Evolutionary conservation across 2,329 filamentous ascomycete species (phyloP).

Genomic region (Apiospora hydei): DNA sequence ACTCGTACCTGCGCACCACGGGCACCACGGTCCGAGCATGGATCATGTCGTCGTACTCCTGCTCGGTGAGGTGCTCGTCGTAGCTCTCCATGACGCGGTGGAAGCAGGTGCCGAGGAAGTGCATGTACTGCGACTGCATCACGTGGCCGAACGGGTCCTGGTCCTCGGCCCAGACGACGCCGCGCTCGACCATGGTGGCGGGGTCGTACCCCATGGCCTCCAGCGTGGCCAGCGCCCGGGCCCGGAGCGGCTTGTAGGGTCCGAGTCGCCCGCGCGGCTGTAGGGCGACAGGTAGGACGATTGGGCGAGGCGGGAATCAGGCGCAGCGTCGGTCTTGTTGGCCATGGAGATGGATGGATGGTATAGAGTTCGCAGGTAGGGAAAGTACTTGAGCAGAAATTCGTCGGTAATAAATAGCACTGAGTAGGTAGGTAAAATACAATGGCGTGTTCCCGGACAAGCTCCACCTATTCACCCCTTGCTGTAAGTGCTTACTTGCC

Average conservation of each 20-base stretch:
- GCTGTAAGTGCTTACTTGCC: too few relatives aligned
- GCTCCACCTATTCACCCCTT: too few relatives aligned
- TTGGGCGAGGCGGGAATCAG: too few relatives aligned
- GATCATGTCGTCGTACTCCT: slow-evolving; percentile 37
- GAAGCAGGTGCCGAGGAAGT: slow-evolving; percentile 35
- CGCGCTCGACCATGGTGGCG: slow-evolving; percentile 31
- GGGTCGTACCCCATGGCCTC: slow-evolving; percentile 32
- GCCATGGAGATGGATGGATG: too few relatives aligned
- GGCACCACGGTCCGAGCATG: slow-evolving; percentile 33
- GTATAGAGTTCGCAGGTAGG: too few relatives aligned
- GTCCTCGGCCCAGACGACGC: slow-evolving; percentile 37
- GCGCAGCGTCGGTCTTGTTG: too few relatives aligned
- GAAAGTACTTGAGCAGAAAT: too few relatives aligned
- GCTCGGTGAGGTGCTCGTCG: slow-evolving; percentile 34
- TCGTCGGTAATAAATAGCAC: too few relatives aligned
- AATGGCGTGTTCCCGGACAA: too few relatives aligned
- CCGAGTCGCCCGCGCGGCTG: too few relatives aligned
- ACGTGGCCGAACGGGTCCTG: slow-evolving; percentile 39
- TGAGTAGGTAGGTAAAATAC: too few relatives aligned
- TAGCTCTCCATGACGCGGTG: slow-evolving; percentile 37
- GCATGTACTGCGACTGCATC: slow-evolving; percentile 36
- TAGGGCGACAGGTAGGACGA: too few relatives aligned
- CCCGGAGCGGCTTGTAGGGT: slow-evolving; percentile 31
- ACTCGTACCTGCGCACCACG: slow-evolving; percentile 32
- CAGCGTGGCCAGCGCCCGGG: slow-evolving; percentile 30